phyloP scores from a whole-genome alignment of 495 filamentous ascomycete genomes.

The Penicillium psychrofluorescens region DNA sequence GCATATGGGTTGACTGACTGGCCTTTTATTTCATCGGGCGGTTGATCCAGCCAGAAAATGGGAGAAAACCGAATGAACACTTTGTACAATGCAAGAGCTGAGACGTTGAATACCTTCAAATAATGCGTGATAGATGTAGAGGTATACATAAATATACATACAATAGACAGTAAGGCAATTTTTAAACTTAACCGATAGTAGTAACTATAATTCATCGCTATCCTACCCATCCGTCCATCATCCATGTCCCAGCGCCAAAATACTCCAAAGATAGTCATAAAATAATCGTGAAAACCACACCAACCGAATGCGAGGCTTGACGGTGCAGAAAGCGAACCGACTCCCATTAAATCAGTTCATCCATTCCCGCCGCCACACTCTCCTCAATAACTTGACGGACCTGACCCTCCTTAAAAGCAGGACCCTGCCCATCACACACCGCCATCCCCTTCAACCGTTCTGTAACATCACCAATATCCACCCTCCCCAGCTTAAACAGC shows the following conservation, averaged over 20 bases:
- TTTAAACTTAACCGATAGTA: neutral
- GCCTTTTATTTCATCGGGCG: neutral
- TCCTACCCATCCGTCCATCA: neutral
- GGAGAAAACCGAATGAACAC: no score
- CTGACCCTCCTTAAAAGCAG: conserved; percentile 75
- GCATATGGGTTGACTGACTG: no score
- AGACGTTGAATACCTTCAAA: no score
- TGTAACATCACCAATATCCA: conserved; percentile 75
- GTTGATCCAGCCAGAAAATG: conserved; percentile 1
- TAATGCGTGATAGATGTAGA: no score
- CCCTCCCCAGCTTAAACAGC: conserved; percentile 68
- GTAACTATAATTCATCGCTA: neutral
- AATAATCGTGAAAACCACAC: no score
- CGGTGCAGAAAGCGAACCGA: neutral
- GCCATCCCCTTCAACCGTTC: conserved; percentile 66
- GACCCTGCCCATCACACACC: conserved; percentile 86
- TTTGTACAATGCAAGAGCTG: neutral
- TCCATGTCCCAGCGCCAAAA: conserved; percentile 5
- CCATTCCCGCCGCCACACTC: conserved; percentile 62
- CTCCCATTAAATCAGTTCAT: conserved; percentile 57
- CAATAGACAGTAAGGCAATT: no score
- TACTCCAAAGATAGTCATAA: conserved; percentile 2
- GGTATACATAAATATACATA: no score
- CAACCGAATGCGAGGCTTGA: no score
- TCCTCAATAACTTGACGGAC: conserved; percentile 71